Percentiles rank a stretch among this genome's conserved stretches.
Conservation (phyloP, 2,329 filamentous ascomycete species). For the Paracoccidioides brasiliensis region DNA sequence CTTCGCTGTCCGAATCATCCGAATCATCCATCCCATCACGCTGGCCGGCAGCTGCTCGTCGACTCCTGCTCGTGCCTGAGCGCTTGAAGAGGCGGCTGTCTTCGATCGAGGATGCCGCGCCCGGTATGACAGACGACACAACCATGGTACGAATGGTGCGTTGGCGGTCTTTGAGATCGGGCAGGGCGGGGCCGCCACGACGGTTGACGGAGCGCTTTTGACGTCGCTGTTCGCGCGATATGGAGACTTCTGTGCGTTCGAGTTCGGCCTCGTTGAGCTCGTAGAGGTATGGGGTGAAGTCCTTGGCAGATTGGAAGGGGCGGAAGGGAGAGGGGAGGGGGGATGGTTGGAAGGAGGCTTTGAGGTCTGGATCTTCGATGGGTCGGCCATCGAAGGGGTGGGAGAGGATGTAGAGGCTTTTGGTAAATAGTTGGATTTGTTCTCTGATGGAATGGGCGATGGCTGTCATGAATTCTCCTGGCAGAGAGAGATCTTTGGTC, state of each 20-base stretch:
- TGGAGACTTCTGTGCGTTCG: conserved; percentile 80
- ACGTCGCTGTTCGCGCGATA: conserved; percentile 82
- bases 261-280: conserved; percentile 84
- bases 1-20: conserved; percentile 84
- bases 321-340: conserved; percentile 74
- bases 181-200: conserved; percentile 78
- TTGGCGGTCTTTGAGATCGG: conserved; percentile 91
- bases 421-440: conserved; percentile 86
- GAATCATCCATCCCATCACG: conserved; percentile 57
- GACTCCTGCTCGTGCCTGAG: conserved; percentile 47
- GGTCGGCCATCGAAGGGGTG: conserved; percentile 92
- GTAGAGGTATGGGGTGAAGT: conserved; percentile 86
- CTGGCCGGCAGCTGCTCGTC: conserved; percentile 44
- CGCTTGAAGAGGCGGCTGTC: conserved; percentile 81
- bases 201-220: conserved; percentile 94
- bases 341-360: conserved; percentile 71
- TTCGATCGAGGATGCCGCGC: conserved; percentile 65
- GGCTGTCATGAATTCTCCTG: conserved; percentile 90
- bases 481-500: conserved; percentile 77
- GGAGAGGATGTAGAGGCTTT: conserved; percentile 81
- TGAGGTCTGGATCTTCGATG: conserved; percentile 81
- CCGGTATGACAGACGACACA: conserved; percentile 84
- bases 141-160: conserved; percentile 85
- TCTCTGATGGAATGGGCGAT: conserved; percentile 97
- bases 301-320: conserved; percentile 83